These are phyloP conservation scores for Helicocarpus griseus DNA, from an alignment of 2,329 filamentous ascomycete genomes.

Conservation along the genomic window DNA sequence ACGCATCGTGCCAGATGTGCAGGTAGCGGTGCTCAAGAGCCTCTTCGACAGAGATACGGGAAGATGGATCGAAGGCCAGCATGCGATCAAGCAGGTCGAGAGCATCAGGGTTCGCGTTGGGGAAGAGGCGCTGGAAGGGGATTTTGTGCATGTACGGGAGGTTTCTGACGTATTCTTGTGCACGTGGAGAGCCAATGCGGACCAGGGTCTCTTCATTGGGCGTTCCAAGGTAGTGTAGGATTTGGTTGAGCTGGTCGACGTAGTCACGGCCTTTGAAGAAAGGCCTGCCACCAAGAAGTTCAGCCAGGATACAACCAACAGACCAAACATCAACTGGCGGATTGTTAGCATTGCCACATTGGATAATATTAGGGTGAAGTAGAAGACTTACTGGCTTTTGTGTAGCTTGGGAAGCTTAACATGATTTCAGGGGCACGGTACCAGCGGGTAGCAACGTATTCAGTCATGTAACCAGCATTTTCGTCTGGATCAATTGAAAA, in stretches of 20 bases:
- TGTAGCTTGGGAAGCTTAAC: slow-evolving; percentile 99
- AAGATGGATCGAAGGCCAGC: slow-evolving; percentile 92
- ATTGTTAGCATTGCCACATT: neutral
- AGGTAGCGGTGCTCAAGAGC: slow-evolving; percentile 95
- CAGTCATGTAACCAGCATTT: slow-evolving; percentile 98
- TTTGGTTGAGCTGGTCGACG: slow-evolving; percentile 98
- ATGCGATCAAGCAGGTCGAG: slow-evolving; percentile 93
- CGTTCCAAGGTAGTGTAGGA: slow-evolving; percentile 93
- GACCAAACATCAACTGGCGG: slow-evolving; percentile 94
- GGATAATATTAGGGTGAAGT: neutral
- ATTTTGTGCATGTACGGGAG: slow-evolving; percentile 91
- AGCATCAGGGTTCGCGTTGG: slow-evolving; percentile 88
- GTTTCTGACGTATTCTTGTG: slow-evolving; percentile 97
- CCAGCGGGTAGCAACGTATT: slow-evolving; percentile 98
- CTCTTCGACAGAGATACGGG: slow-evolving; percentile 86
- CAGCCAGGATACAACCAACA: slow-evolving; percentile 92
- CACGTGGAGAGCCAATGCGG: slow-evolving; percentile 87
- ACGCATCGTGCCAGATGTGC: slow-evolving; percentile 96
- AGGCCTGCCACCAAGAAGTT: slow-evolving; percentile 86
- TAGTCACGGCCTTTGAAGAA: slow-evolving; percentile 99
- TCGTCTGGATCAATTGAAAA: slow-evolving; percentile 97
- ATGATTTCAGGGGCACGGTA: slow-evolving; percentile 98
- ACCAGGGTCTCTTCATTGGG: slow-evolving; percentile 90
- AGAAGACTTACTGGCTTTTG: slow-evolving; percentile 84
- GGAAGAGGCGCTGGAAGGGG: slow-evolving; percentile 78